These are phyloP conservation scores for Trifolium fragiferum DNA, from an alignment of 306 rosid genomes.

Conservation along the genomic window DNA sequence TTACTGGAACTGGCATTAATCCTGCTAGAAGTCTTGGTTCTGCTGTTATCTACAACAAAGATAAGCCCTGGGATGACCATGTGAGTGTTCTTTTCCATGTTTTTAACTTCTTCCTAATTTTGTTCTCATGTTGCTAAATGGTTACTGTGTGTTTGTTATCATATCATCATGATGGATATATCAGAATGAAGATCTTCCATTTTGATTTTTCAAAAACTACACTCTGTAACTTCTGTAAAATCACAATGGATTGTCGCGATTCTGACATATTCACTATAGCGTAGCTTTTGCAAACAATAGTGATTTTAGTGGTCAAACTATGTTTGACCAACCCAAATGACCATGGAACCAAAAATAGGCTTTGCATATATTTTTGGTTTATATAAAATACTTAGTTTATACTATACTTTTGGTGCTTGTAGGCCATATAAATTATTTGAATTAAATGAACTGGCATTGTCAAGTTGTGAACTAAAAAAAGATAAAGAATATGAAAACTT, in stretches of 20 bases:
- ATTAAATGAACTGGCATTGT: not conserved
- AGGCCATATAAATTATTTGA: not conserved
- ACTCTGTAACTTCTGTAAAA: too few species aligned
- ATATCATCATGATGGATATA: too few species aligned
- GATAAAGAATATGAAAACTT: constrained; percentile 6
- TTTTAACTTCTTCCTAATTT: not conserved
- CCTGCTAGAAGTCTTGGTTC: constrained; percentile 97
- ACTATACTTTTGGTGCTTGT: not conserved
- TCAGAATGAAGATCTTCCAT: too few species aligned
- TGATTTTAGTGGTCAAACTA: not conserved
- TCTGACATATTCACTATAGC: too few species aligned
- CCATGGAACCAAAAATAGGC: not conserved
- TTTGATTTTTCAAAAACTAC: too few species aligned
- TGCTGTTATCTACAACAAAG: constrained; percentile 67
- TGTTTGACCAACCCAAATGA: not conserved
- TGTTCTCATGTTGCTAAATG: too few species aligned
- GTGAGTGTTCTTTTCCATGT: constrained; percentile 48
- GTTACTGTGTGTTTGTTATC: too few species aligned
- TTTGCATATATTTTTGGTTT: not conserved
- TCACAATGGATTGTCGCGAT: not conserved
- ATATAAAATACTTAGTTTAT: too few species aligned
- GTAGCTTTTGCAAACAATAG: not conserved
- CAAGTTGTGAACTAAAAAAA: not conserved
- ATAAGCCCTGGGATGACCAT: constrained; percentile 77
- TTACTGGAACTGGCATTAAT: constrained; percentile 92